phyloP scores from a whole-genome alignment of 306 rosid genomes.

The Fragaria nilgerrensis region DNA sequence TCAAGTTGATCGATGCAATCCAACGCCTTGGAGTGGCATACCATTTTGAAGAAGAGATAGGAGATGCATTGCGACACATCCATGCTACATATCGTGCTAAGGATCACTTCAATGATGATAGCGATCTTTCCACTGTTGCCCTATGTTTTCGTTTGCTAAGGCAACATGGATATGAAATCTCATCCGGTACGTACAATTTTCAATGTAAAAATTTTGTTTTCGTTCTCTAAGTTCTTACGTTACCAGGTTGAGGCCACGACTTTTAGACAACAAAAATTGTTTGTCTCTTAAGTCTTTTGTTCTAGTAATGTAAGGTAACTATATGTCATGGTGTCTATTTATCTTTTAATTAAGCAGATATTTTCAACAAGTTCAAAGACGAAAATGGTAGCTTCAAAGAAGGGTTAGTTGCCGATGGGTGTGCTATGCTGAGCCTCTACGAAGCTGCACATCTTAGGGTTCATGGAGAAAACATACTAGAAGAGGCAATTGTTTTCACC shows the following conservation, averaged over 20 bases:
- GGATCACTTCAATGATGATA: neutral
- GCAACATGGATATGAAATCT: neutral
- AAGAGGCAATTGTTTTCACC: conserved; percentile 5
- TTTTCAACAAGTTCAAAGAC: neutral
- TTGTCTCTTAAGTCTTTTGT: no score
- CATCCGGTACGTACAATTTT: conserved; percentile 4
- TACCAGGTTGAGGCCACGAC: no score
- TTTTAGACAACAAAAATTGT: no score
- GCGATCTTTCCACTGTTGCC: conserved; percentile 12
- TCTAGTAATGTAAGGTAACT: neutral
- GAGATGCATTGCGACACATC: conserved; percentile 16
- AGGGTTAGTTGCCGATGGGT: neutral
- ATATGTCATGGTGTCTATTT: no score
- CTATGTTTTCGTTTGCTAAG: conserved; percentile 10
- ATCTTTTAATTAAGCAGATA: neutral
- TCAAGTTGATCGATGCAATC: conserved; percentile 20
- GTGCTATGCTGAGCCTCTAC: conserved; percentile 21
- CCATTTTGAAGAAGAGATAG: conserved; percentile 38
- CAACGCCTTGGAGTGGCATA: conserved; percentile 27
- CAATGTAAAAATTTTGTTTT: no score
- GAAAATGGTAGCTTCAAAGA: conserved; percentile 14
- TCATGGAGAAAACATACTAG: conserved; percentile 6
- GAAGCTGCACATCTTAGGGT: conserved; percentile 20
- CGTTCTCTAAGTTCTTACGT: no score
- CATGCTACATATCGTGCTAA: neutral